Percentiles rank a stretch among this genome's conserved stretches.
Evolutionary conservation across 768 basidiomycete genomes (phyloP).

Genomic region (Termitomyces sp.): DNA sequence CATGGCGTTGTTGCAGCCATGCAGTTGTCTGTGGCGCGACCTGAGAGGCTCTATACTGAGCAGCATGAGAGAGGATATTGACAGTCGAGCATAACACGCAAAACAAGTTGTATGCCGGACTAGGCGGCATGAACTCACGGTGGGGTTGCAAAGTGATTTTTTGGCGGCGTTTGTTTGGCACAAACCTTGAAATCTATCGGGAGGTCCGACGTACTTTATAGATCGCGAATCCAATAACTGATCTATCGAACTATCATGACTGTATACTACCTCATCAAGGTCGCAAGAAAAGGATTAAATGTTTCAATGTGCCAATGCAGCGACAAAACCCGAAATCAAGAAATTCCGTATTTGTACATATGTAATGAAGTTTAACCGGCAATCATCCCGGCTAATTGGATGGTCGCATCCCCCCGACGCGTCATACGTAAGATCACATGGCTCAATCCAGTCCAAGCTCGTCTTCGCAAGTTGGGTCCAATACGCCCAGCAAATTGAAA

Average conservation of each 20-base stretch:
- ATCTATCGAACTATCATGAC: no score
- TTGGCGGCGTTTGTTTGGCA: conserved; percentile 3
- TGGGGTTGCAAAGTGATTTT: background rate
- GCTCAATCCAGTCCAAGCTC: background rate
- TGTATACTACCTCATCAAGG: no score
- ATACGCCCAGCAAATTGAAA: conserved; percentile 7
- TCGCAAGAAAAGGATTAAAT: no score
- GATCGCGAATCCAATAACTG: no score
- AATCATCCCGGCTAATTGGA: background rate
- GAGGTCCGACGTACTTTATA: no score
- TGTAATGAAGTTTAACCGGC: background rate
- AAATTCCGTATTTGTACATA: no score
- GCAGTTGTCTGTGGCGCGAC: conserved; percentile 19
- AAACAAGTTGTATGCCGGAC: conserved; percentile 65
- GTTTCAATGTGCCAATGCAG: no score
- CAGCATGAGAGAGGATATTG: conserved; percentile 60
- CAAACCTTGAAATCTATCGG: background rate
- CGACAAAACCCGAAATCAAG: no score
- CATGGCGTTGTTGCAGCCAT: conserved; percentile 6
- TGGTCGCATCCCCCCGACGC: background rate
- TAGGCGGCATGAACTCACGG: conserved; percentile 56
- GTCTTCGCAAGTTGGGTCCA: background rate
- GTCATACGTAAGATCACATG: background rate
- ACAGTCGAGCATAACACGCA: conserved; percentile 57
- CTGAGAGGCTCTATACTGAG: conserved; percentile 48